phyloP scores from a whole-genome alignment of 352 stramenopile genomes.

The Phytopythium kandeliae region DNA sequence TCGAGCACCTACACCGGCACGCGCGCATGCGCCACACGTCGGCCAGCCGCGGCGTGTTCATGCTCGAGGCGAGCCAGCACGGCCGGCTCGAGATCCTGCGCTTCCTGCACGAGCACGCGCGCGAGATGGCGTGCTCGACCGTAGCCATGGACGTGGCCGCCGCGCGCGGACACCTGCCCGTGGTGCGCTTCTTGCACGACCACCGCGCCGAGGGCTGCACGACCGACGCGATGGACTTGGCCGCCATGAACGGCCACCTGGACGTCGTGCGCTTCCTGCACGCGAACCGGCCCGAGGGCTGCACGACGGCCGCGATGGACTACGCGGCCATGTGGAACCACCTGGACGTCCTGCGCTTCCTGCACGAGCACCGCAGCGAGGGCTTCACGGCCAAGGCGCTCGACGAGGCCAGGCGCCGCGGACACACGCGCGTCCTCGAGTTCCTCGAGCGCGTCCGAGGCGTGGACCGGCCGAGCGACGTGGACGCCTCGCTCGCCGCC shows the following conservation, averaged over 20 bases:
- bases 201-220: slow-evolving; percentile 24
- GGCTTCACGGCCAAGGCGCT: slow-evolving; percentile 48
- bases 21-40: slow-evolving; percentile 30
- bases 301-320: slow-evolving; percentile 54
- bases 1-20: slow-evolving; percentile 43
- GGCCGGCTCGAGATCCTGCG: slow-evolving; percentile 25
- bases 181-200: slow-evolving; percentile 23
- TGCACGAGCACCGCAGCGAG: slow-evolving; percentile 47
- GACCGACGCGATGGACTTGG: slow-evolving; percentile 19
- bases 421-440: slow-evolving; percentile 31
- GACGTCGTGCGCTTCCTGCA: slow-evolving; percentile 24
- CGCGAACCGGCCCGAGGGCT: slow-evolving; percentile 23
- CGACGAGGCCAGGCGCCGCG: slow-evolving; percentile 33
- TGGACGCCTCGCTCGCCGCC: slow-evolving; percentile 28
- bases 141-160: slow-evolving; percentile 28
- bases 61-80: slow-evolving; percentile 24
- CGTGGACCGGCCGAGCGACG: slow-evolving; percentile 9
- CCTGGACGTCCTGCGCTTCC: slow-evolving; percentile 34
- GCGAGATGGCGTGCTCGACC: slow-evolving; percentile 18
- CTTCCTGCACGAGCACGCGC: slow-evolving; percentile 23
- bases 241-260: slow-evolving; percentile 21
- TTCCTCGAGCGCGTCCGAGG: slow-evolving; percentile 36
- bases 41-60: slow-evolving; percentile 37
- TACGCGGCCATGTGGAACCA: slow-evolving; percentile 37
- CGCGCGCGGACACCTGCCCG: slow-evolving; percentile 14